Base-by-base conservation (phyloP, 2,329 filamentous ascomycete genomes). In the Colletotrichum endophyticum region DNA sequence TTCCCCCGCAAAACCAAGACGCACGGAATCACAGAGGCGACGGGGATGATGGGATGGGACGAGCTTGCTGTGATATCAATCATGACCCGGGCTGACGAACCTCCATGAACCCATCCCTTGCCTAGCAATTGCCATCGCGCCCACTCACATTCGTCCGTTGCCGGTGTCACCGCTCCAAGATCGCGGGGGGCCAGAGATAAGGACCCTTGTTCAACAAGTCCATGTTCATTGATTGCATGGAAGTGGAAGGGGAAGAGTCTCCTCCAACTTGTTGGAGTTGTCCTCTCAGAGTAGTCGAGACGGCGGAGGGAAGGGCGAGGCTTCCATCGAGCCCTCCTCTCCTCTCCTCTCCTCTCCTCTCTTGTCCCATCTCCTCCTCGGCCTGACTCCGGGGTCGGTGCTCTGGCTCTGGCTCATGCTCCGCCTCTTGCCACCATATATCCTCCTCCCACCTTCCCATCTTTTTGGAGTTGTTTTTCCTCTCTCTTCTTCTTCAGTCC, bases 351-450 rank as follows among this genome's bases (percentile, higher is more conserved):
- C 44, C 16, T 22, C 44, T 39, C 15, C 1, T 39, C 36, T 12
- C 44, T 12, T 13, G 11, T 53, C 44, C n/a, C 12, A 12, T 49
- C n/a, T 22, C 6, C 62, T 69, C 64, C 70, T 76, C 73, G 73
- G 73, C 36, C 64, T 76, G 70, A 73, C 70, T 76, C 73, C 73
- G 73, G 56, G 64, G 70, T 76, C 57, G 73, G 64, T 66, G 63
- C 73, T 49, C 16, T 44, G 36, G 36, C 16, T 44, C 36, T 44
- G 19, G 39, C 39, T 69, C 57, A 16, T 68, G 70, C 73, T 76
- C 73, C 73, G 73, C 73, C 68, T 57, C 62, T 72, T 53, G 73
- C 73, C 70, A 76, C 70, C 73, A 73, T 76, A 76, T 76, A 76
- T 76, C 44, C 73, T 49, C 69, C 73, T 72, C 56, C 27, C 44